Base-by-base conservation (phyloP, 75 land plant genomes). In the Pinus albicaulis region DNA sequence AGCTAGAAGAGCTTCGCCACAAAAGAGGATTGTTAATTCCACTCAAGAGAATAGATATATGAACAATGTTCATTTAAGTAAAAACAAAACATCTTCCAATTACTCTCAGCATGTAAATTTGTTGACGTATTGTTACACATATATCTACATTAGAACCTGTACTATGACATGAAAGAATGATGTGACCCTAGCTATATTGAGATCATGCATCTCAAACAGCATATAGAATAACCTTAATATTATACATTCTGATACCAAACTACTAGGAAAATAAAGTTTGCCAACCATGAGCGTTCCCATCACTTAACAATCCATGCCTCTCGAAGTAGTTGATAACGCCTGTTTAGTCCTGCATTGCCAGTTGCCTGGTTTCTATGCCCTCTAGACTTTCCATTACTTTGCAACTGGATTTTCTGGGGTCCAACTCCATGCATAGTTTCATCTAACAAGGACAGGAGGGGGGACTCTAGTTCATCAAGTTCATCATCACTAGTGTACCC, bases 401-500 rank as follows among this genome's bases (percentile, higher is more conserved):
- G 72, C 73, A 76, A 6, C 76, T 65, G 26, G 19, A 20, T n/a
- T 24, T 19, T 63, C 75, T 59, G 36, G 4, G 68, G 15, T 31
- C 73, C 20, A 55, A 68, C 55, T 57, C 75, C 60, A 3, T 57
- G 55, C 20, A 79, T 76, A 55, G 71, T 61, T 57, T 87, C 88
- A 22, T 87, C 92, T 5, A 88, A 60, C 36, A 93, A 75, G 53
- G 80, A 91, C 12, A 85, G 57, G 1, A 92, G 90, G 3, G 96
- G 93, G 48, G 86, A 83, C 74, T 89, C 89, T 59, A 93, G 73
- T 64, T 90, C 98, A 20, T 92, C 89, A 36, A 96, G 76, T 63
- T 96, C 99, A n/a, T 96, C 98, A 52, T 96, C 99, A 71, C 97
- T 94, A 34, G 91, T 94, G 75, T 94, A 85, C 3, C 99, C 99